Conservation (phyloP, 352 stramenopile species). For the Globisporangium barbulae region DNA sequence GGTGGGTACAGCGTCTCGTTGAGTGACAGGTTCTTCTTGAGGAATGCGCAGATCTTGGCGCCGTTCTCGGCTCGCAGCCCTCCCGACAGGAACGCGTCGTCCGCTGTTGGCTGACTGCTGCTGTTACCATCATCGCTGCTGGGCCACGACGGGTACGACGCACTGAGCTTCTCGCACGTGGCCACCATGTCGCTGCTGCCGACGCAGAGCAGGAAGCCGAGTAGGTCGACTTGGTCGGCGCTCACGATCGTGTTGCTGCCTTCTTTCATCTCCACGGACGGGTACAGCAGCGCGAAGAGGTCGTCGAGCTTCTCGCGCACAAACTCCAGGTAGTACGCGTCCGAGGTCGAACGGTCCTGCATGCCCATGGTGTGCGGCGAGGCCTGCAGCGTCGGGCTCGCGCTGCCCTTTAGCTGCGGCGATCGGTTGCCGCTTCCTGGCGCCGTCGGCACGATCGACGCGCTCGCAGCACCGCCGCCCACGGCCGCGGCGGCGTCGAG, state of each 20-base stretch:
- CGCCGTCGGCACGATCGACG: constrained; percentile 11
- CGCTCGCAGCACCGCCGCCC: constrained; percentile 12
- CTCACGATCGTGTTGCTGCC: constrained; percentile 49
- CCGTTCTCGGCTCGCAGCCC: constrained; percentile 38
- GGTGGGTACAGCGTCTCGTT: constrained; percentile 82
- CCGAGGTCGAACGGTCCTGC: constrained; percentile 73
- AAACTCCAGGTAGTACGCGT: constrained; percentile 79
- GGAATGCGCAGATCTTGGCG: constrained; percentile 64
- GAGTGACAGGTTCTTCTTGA: constrained; percentile 71
- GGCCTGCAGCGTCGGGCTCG: constrained; percentile 57
- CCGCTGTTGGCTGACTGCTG: constrained; percentile 4
- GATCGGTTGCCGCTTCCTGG: constrained; percentile 33
- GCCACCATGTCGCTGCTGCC: constrained; percentile 54
- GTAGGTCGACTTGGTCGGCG: constrained; percentile 62
- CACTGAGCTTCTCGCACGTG: constrained; percentile 54
- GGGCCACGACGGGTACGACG: constrained; percentile 63
- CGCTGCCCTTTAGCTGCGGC: constrained; percentile 46
- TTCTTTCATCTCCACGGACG: constrained; percentile 48
- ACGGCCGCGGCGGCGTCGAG: constrained; percentile 34
- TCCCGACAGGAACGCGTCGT: constrained; percentile 19
- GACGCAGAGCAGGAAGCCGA: constrained; percentile 70
- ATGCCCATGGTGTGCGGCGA: constrained; percentile 77
- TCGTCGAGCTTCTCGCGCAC: constrained; percentile 77
- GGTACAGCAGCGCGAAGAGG: constrained; percentile 68
- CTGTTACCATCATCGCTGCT: constrained; percentile 14